Evolutionary conservation across 352 stramenopile genomes (phyloP).

Genomic region (Globisporangium recalcitrans): DNA sequence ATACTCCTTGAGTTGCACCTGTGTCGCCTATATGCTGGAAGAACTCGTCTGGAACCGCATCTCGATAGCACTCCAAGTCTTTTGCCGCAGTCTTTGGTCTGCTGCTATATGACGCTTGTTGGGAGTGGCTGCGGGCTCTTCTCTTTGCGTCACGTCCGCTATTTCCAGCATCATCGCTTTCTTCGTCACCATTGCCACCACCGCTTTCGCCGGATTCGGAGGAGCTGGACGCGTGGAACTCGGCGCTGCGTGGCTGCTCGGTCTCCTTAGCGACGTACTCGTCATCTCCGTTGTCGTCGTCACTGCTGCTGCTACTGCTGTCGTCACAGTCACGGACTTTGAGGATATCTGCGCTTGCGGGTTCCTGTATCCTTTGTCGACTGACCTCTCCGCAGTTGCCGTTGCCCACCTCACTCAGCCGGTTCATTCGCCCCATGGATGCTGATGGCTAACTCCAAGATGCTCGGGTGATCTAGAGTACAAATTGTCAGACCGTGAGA

Average conservation of each 20-base stretch:
- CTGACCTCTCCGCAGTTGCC: neutral
- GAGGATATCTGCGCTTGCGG: slow-evolving; percentile 12
- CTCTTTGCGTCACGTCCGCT: neutral
- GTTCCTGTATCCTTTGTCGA: neutral
- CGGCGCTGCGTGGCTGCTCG: slow-evolving; percentile 43
- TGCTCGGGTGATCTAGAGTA: neutral
- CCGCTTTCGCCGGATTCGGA: slow-evolving; percentile 33
- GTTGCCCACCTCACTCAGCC: neutral
- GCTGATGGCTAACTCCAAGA: neutral
- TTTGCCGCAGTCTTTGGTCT: slow-evolving; percentile 49
- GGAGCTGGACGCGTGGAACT: slow-evolving; percentile 57
- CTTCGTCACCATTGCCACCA: slow-evolving; percentile 14
- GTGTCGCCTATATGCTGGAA: slow-evolving; percentile 33
- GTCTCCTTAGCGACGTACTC: slow-evolving; percentile 59
- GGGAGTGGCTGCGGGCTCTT: neutral
- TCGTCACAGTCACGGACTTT: slow-evolving; percentile 11
- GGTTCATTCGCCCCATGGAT: neutral
- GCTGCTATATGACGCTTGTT: slow-evolving; percentile 6
- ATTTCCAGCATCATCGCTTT: slow-evolving; percentile 12
- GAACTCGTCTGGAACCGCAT: slow-evolving; percentile 45
- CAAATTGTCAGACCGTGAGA: neutral
- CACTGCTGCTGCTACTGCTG: neutral
- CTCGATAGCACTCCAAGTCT: slow-evolving; percentile 52
- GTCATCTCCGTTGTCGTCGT: slow-evolving; percentile 16
- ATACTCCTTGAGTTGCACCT: neutral